Percentiles rank a stretch among this genome's conserved stretches.
Evolutionary conservation across 2,329 filamentous ascomycete species (phyloP).

Genomic region (Amphichorda felina): DNA sequence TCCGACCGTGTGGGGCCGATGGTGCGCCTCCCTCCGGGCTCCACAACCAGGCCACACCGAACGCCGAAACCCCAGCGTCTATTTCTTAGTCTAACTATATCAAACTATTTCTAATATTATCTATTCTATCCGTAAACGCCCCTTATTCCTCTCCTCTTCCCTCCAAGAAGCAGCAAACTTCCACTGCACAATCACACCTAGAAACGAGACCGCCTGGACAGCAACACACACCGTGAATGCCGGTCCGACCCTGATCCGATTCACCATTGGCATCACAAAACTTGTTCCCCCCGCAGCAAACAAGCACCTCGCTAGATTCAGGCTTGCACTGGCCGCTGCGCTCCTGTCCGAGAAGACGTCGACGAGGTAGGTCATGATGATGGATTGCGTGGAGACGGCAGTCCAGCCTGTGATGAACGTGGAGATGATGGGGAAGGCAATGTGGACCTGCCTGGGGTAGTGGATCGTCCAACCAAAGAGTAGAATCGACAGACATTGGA

Average conservation of each 20-base stretch:
- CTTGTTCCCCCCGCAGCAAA: conserved; percentile 38
- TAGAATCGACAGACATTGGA: conserved; percentile 33
- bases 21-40: no score
- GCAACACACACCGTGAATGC: conserved; percentile 32
- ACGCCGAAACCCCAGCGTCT: no score
- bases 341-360: conserved; percentile 37
- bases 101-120: no score
- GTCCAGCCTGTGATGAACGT: conserved; percentile 42
- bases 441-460: conserved; percentile 25
- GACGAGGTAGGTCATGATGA: conserved; percentile 39
- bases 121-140: no score
- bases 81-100: no score
- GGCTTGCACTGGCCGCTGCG: conserved; percentile 37
- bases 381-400: conserved; percentile 31
- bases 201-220: conserved; percentile 30
- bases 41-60: no score
- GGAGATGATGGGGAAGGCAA: conserved; percentile 34
- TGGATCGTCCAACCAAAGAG: conserved; percentile 42
- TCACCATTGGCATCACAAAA: conserved; percentile 35
- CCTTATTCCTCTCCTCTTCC: conserved; percentile 8
- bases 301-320: conserved; percentile 40
- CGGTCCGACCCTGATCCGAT: conserved; percentile 29
- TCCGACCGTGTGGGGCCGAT: no score
- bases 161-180: conserved; percentile 25
- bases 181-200: conserved; percentile 30